These are phyloP conservation scores for Rhodotorula diobovata DNA, from an alignment of 768 basidiomycete species.

Conservation along the genomic window DNA sequence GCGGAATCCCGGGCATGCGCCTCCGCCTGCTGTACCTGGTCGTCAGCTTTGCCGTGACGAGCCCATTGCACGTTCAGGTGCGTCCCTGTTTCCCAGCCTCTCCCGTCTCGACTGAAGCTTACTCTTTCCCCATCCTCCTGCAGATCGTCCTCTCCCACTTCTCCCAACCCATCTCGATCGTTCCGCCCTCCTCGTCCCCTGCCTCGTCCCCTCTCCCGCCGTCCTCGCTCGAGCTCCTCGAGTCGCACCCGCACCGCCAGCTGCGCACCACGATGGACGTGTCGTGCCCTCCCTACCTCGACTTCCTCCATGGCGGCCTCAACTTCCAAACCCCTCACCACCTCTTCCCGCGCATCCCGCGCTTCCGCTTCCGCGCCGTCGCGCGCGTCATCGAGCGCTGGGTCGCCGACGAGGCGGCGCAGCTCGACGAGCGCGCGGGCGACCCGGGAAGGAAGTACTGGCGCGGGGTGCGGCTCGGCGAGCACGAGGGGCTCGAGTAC, in stretches of 20 bases:
- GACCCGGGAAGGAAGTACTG: slow-evolving; percentile 5
- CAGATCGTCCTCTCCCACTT: slow-evolving; percentile 95
- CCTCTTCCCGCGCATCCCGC: slow-evolving; percentile 87
- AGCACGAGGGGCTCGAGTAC: slow-evolving; percentile 64
- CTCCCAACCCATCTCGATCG: slow-evolving; percentile 50
- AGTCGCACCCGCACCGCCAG: slow-evolving; percentile 90
- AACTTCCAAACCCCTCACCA: slow-evolving; percentile 97
- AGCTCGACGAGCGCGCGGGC: neutral
- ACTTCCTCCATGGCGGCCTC: slow-evolving; percentile 92
- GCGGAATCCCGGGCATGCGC: slow-evolving; percentile 66
- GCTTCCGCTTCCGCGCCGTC: slow-evolving; percentile 83
- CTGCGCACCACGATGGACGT: slow-evolving; percentile 97
- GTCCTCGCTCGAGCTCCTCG: slow-evolving; percentile 77
- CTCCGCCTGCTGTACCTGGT: slow-evolving; percentile 68
- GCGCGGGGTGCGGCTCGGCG: slow-evolving; percentile 8
- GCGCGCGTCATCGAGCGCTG: slow-evolving; percentile 80
- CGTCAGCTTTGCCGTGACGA: slow-evolving; percentile 77
- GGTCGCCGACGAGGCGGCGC: slow-evolving; percentile 61
- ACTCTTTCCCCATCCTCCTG: neutral
- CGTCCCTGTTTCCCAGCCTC: slow-evolving; percentile 46
- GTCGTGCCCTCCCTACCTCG: slow-evolving; percentile 73
- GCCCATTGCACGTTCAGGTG: slow-evolving; percentile 92
- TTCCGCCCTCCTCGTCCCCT: slow-evolving; percentile 1
- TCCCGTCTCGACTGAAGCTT: too few species aligned
- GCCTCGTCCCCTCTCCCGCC: slow-evolving; percentile 49